phyloP scores from a whole-genome alignment of 2,329 filamentous ascomycete species.

The Nemania sp. region DNA sequence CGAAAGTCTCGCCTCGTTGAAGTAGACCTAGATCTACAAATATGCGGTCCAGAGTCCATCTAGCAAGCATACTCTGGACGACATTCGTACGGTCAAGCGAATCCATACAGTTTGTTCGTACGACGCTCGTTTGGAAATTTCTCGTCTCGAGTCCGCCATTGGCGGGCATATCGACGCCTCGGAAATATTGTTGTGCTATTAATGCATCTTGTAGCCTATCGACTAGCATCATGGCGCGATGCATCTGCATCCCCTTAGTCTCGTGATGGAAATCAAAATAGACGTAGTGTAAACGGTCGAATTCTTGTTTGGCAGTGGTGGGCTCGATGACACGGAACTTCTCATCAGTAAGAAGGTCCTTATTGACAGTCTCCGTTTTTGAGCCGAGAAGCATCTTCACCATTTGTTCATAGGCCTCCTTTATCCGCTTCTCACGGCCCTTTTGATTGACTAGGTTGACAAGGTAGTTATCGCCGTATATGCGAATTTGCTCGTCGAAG shows the following conservation, averaged over 20 bases:
- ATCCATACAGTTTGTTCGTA: slow-evolving; percentile 99
- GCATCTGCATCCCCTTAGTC: slow-evolving; percentile 94
- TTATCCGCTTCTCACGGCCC: slow-evolving; percentile 88
- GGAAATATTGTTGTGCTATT: slow-evolving; percentile 88
- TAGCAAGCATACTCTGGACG: slow-evolving; percentile 95
- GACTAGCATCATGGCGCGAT: slow-evolving; percentile 87
- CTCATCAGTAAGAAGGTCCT: slow-evolving; percentile 76
- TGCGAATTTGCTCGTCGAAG: slow-evolving; percentile 90
- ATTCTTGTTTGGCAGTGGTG: slow-evolving; percentile 67
- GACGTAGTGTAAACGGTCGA: slow-evolving; percentile 91
- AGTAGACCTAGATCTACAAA: slow-evolving; percentile 87
- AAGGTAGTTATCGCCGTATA: slow-evolving; percentile 97
- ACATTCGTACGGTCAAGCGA: slow-evolving; percentile 98
- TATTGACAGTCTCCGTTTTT: slow-evolving; percentile 73
- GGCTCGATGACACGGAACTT: slow-evolving; percentile 84
- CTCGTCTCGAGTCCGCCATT: slow-evolving; percentile 83
- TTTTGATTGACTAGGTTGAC: slow-evolving; percentile 98
- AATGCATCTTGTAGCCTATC: slow-evolving; percentile 84
- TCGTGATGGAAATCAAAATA: slow-evolving; percentile 99
- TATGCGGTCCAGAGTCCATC: slow-evolving; percentile 89
- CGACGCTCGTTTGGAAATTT: slow-evolving; percentile 85
- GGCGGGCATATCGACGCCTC: slow-evolving; percentile 86
- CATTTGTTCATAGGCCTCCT: slow-evolving; percentile 93
- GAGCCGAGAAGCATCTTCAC: slow-evolving; percentile 79
- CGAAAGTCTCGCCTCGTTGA: slow-evolving; percentile 79